Conservation (phyloP, 208 protist species). For the Trypanosoma congolense region DNA sequence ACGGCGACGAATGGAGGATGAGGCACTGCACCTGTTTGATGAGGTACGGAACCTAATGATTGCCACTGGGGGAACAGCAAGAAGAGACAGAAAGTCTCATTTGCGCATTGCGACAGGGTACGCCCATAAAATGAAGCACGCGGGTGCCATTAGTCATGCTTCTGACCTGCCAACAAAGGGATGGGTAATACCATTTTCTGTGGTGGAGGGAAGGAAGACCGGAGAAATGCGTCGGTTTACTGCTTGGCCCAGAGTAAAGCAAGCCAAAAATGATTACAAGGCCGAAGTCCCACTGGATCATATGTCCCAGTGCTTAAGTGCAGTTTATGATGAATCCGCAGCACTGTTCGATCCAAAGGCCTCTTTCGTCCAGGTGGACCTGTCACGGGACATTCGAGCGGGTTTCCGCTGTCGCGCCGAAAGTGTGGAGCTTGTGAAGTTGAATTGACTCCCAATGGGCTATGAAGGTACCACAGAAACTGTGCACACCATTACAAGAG, state of each 20-base stretch:
- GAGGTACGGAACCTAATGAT: too few relatives aligned
- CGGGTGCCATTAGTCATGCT: neutral
- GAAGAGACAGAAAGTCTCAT: too few relatives aligned
- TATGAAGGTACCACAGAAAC: neutral
- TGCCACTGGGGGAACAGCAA: too few relatives aligned
- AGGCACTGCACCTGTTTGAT: too few relatives aligned
- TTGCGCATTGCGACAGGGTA: too few relatives aligned
- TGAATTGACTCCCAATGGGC: neutral
- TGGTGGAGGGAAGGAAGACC: neutral
- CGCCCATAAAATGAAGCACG: too few relatives aligned
- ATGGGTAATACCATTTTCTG: slow-evolving; percentile 5
- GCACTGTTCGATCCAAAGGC: slow-evolving; percentile 8
- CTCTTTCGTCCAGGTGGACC: neutral
- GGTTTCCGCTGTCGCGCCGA: neutral
- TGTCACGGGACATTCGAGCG: neutral
- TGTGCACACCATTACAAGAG: neutral
- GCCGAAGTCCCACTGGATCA: slow-evolving; percentile 6
- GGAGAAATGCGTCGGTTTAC: slow-evolving; percentile 1
- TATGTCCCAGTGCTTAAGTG: slow-evolving; percentile 6
- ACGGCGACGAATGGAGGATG: too few relatives aligned
- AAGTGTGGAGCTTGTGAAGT: neutral
- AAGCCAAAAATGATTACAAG: slow-evolving; percentile 1
- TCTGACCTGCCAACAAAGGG: slow-evolving; percentile 1
- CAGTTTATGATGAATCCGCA: slow-evolving; percentile 6
- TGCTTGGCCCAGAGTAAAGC: slow-evolving; percentile 2